A percentile compares a stretch with the other conserved stretches of the same genome.
phyloP scores from a whole-genome alignment of 768 basidiomycete genomes.

The Pholiota microspora region DNA sequence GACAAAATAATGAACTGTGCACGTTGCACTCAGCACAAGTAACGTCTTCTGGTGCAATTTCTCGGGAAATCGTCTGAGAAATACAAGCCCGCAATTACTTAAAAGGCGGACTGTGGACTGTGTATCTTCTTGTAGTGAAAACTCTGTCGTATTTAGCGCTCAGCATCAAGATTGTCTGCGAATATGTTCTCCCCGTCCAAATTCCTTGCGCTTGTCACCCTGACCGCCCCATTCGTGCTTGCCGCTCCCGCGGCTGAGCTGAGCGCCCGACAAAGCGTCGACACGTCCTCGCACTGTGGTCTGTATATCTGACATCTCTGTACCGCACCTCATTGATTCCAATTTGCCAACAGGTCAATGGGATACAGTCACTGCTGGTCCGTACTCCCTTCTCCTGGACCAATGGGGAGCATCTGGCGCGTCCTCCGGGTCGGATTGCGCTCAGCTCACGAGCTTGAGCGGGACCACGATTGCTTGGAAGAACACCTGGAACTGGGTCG shows the following conservation, averaged over 20 bases:
- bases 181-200: constrained; percentile 22
- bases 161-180: not conserved
- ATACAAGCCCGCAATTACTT: not conserved
- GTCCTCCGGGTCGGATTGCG: constrained; percentile 50
- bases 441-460: constrained; percentile 39
- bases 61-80: constrained; percentile 6
- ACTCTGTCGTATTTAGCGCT: not conserved
- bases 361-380: constrained; percentile 42
- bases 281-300: constrained; percentile 40
- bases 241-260: constrained; percentile 29
- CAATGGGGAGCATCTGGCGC: constrained; percentile 43
- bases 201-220: constrained; percentile 26
- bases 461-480: constrained; percentile 47
- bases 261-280: constrained; percentile 29
- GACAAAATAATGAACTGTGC: not conserved
- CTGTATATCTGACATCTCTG: not conserved
- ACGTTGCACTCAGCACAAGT: not conserved
- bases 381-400: constrained; percentile 50
- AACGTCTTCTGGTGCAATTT: not conserved
- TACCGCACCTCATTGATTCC: not conserved
- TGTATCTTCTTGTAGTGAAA: not conserved
- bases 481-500: constrained; percentile 53
- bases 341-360: constrained; percentile 58
- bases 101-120: not conserved
- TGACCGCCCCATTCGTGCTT: constrained; percentile 27